phyloP scores from a whole-genome alignment of 306 rosid species.

The Prosopis cineraria region DNA sequence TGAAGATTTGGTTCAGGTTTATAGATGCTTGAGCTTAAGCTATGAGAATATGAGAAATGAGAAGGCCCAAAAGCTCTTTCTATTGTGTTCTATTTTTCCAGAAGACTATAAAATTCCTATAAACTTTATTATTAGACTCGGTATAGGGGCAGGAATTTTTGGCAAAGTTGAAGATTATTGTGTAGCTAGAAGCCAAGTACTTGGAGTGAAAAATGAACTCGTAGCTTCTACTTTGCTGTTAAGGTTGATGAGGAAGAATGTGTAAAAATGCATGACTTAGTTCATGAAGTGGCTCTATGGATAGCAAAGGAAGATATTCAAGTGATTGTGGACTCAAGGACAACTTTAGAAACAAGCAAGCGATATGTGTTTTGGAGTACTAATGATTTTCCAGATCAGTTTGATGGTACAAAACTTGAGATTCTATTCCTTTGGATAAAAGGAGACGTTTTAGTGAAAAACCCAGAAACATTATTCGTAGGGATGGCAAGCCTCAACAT shows the following conservation, averaged over 20 bases:
- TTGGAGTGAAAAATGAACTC: too few species aligned
- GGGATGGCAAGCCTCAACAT: neutral
- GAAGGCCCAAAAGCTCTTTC: slow-evolving; percentile 18
- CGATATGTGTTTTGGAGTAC: too few species aligned
- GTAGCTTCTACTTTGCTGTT: too few species aligned
- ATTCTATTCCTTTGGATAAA: neutral
- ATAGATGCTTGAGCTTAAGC: slow-evolving; percentile 19
- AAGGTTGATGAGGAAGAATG: too few species aligned
- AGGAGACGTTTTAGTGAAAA: neutral
- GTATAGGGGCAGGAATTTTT: neutral
- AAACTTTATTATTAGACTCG: neutral
- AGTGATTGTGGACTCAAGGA: neutral
- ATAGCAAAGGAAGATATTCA: neutral
- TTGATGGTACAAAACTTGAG: too few species aligned
- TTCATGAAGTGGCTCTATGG: neutral
- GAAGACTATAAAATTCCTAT: slow-evolving; percentile 4
- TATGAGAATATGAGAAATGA: slow-evolving; percentile 16
- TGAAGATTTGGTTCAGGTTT: neutral
- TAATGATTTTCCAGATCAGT: too few species aligned
- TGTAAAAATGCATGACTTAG: too few species aligned
- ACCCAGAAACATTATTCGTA: neutral
- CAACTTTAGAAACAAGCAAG: neutral
- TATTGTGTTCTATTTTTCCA: slow-evolving; percentile 32
- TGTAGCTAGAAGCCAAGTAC: neutral
- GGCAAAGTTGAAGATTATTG: neutral